Evolutionary conservation across 1,284 basidiomycete species (phyloP), one percentile per base, ranked within the genome.

Genomic region (Amylostereum chailletii): DNA sequence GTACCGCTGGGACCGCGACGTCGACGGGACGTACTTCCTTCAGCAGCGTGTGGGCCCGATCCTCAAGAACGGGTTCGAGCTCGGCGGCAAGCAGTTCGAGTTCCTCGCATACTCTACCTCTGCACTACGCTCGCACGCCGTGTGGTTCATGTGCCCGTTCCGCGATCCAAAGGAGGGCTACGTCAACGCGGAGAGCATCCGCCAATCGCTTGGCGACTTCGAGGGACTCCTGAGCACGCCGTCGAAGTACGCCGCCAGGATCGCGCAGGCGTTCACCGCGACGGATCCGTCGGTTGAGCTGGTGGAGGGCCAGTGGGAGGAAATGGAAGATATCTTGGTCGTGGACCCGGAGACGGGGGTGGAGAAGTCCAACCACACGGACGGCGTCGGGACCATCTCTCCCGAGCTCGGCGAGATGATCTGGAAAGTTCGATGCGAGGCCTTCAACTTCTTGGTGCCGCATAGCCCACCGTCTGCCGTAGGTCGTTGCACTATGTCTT

Each of bases 261-360:
- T 90, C 56, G 82, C 84, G 8, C 89, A 89, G 64, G 85, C 86
- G 0, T 90, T 91, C 58, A 86, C 84, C 0, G 78, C 83, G 1
- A 91, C 88, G 2, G 78, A 84, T 55, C 76, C 78, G 0, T 83
- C 83, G 1, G 72, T 88, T 30, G 61, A 61, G 30, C 74, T 90
- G 39, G 46, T 50, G 3, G 61, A 61, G n/a, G 54, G 67, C 34
- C 68, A 86, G 54, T 84, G 81, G 79, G 71, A 75, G 47, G 69
- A 74, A 52, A 69, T 83, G n/a, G 61, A 63, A 0, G 82, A 85
- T 55, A 61, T 83, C 29, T 61, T 71, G 7, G 50, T 45, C 37
- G n/a, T 30, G 6, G 2, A 6, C 4, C 32, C 26, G 4, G 34
- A 26, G 19, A 19, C 3, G 38, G 42, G 31, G 19, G 27, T 34